Conservation (phyloP, 2,329 filamentous ascomycete genomes). For the Helicocarpus griseus region DNA sequence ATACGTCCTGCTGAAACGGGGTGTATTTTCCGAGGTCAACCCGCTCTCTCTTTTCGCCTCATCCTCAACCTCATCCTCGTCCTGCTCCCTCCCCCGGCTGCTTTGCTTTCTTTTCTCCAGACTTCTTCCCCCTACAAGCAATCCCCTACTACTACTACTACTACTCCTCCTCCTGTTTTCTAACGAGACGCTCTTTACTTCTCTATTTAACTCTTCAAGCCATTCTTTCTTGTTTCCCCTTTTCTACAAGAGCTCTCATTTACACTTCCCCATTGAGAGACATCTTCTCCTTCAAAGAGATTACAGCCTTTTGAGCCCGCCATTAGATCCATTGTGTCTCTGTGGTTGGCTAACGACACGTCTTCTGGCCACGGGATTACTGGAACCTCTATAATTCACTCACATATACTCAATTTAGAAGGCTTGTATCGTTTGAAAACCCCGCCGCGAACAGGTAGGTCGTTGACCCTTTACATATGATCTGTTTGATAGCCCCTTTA, state of each 20-base stretch:
- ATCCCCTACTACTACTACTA: not conserved
- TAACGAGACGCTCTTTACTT: not conserved
- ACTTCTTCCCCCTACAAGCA: not conserved
- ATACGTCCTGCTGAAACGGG: not conserved
- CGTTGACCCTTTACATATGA: too few species aligned
- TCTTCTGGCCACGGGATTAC: too few species aligned
- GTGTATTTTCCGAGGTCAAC: constrained; percentile 4
- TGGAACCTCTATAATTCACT: too few species aligned
- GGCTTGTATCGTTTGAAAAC: too few species aligned
- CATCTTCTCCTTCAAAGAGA: too few species aligned
- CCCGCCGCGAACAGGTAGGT: too few species aligned
- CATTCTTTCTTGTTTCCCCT: not conserved
- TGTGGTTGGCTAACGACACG: not conserved
- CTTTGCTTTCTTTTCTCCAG: not conserved
- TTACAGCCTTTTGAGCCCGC: too few species aligned
- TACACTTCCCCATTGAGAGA: not conserved
- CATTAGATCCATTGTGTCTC: too few species aligned
- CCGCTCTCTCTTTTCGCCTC: constrained; percentile 1
- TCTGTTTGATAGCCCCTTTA: not conserved
- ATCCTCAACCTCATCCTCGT: not conserved
- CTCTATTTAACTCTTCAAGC: not conserved
- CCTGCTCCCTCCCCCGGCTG: not conserved
- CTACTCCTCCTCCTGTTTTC: not conserved
- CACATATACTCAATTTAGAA: too few species aligned
- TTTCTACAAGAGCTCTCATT: not conserved